phyloP scores from a whole-genome alignment of 306 rosid genomes.

The Ziziphus jujuba region DNA sequence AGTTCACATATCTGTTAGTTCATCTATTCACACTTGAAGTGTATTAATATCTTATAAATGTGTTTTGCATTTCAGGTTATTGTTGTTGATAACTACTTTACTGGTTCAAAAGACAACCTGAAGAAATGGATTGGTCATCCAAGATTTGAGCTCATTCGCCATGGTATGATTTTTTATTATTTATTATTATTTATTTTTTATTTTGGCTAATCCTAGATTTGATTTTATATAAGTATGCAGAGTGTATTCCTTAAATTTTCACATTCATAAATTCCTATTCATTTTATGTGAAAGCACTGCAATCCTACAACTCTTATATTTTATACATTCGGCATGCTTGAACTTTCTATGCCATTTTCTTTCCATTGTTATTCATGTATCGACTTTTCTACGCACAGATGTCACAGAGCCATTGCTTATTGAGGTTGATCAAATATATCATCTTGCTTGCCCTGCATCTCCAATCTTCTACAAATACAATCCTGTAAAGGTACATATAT shows the following conservation, averaged over 20 bases:
- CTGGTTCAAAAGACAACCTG: constrained; percentile 92
- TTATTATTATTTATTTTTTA: too few relatives aligned
- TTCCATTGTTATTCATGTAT: too few relatives aligned
- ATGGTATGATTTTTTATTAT: constrained; percentile 50
- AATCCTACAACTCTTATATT: neutral
- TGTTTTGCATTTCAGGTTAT: constrained; percentile 49
- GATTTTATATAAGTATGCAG: too few relatives aligned
- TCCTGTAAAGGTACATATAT: constrained; percentile 76
- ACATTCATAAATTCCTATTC: too few relatives aligned
- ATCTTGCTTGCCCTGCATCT: constrained; percentile 96
- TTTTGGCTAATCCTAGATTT: too few relatives aligned
- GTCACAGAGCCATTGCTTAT: constrained; percentile 81
- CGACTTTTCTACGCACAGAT: constrained; percentile 38
- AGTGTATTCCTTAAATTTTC: too few relatives aligned
- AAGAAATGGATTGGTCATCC: constrained; percentile 97
- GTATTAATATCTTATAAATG: neutral
- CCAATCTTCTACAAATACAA: constrained; percentile 96
- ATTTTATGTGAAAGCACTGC: too few relatives aligned
- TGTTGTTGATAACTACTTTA: constrained; percentile 93
- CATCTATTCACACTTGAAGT: neutral
- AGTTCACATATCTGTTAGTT: neutral
- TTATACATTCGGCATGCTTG: neutral
- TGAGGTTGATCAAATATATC: constrained; percentile 96
- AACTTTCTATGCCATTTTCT: neutral
- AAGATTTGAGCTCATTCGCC: constrained; percentile 95